These are phyloP conservation scores for Petunia secreta DNA, from an alignment of 257 asterid species.

Conservation along the genomic window DNA sequence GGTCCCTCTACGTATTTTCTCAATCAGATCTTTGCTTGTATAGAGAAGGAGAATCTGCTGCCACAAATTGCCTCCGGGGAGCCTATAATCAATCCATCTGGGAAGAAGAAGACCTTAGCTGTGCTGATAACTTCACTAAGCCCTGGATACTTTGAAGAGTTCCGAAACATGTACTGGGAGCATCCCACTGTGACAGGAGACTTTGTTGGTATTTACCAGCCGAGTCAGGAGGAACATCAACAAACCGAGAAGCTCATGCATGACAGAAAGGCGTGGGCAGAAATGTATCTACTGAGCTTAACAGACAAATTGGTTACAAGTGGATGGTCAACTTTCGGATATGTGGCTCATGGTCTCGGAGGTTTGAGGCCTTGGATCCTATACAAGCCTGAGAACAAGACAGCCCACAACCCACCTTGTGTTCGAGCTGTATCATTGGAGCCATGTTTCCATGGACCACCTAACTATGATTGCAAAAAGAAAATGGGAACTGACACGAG, in stretches of 20 bases:
- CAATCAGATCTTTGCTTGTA: slow-evolving; percentile 67
- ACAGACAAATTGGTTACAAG: slow-evolving; percentile 76
- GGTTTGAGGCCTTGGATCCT: slow-evolving; percentile 81
- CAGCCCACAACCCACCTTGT: slow-evolving; percentile 60
- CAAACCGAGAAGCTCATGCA: slow-evolving; percentile 55
- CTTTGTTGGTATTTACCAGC: slow-evolving; percentile 50
- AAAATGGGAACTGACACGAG: slow-evolving; percentile 50
- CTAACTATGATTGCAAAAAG: slow-evolving; percentile 52
- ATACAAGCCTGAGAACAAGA: slow-evolving; percentile 53
- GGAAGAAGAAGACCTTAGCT: slow-evolving; percentile 42
- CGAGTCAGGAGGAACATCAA: slow-evolving; percentile 65
- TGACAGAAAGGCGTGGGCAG: slow-evolving; percentile 70
- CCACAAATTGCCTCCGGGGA: slow-evolving; percentile 44
- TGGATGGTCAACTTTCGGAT: slow-evolving; percentile 83
- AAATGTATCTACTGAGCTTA: slow-evolving; percentile 70
- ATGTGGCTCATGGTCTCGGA: slow-evolving; percentile 85
- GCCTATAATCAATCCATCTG: slow-evolving; percentile 9
- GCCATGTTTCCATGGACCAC: slow-evolving; percentile 76
- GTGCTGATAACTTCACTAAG: slow-evolving; percentile 66
- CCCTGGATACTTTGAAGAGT: slow-evolving; percentile 56
- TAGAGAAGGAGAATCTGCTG: slow-evolving; percentile 51
- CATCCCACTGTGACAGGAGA: slow-evolving; percentile 66
- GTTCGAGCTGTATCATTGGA: slow-evolving; percentile 58
- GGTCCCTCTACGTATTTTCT: slow-evolving; percentile 51
- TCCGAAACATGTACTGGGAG: slow-evolving; percentile 65